Conservation (phyloP, 1,284 basidiomycete genomes). For the Trichosporon ovoides region DNA sequence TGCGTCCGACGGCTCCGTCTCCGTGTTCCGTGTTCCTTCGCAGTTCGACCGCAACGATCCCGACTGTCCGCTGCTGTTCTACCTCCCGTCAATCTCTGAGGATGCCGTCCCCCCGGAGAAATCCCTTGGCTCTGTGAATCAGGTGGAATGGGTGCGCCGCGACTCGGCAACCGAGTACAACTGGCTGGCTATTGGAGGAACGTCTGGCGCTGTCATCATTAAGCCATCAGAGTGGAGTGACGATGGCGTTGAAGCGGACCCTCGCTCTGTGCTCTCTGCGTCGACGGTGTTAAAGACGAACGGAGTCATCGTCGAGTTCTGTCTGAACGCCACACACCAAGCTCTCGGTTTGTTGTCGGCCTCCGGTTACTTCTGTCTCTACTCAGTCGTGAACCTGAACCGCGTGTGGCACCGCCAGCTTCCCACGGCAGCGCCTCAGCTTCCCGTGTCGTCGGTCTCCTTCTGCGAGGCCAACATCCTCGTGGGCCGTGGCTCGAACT, state of each 20-base stretch:
- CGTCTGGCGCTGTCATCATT: slow-evolving; percentile 31
- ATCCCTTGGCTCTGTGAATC: slow-evolving; percentile 23
- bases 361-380: slow-evolving; percentile 31
- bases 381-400: slow-evolving; percentile 28
- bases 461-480: slow-evolving; percentile 43
- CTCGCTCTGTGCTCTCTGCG: slow-evolving; percentile 15
- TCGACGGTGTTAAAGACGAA: slow-evolving; percentile 32
- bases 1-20: slow-evolving; percentile 26
- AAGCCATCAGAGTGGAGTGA: slow-evolving; percentile 18
- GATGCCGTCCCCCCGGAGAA: slow-evolving; percentile 10
- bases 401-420: slow-evolving; percentile 41
- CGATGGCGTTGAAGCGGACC: slow-evolving; percentile 7
- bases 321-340: slow-evolving; percentile 37
- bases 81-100: slow-evolving; percentile 15
- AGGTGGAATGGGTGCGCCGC: slow-evolving; percentile 36
- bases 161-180: slow-evolving; percentile 13
- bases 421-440: slow-evolving; percentile 18
- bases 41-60: slow-evolving; percentile 34
- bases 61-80: slow-evolving; percentile 17
- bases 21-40: slow-evolving; percentile 29
- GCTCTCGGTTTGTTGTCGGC: slow-evolving; percentile 38
- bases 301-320: slow-evolving; percentile 34
- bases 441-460: slow-evolving; percentile 27
- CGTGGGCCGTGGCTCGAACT: slow-evolving; percentile 36
- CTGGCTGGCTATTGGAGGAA: slow-evolving; percentile 33